Evolutionary conservation across 129 eudicot species (phyloP), one percentile per base, ranked within the genome.

Genomic region (Silybum marianum): DNA sequence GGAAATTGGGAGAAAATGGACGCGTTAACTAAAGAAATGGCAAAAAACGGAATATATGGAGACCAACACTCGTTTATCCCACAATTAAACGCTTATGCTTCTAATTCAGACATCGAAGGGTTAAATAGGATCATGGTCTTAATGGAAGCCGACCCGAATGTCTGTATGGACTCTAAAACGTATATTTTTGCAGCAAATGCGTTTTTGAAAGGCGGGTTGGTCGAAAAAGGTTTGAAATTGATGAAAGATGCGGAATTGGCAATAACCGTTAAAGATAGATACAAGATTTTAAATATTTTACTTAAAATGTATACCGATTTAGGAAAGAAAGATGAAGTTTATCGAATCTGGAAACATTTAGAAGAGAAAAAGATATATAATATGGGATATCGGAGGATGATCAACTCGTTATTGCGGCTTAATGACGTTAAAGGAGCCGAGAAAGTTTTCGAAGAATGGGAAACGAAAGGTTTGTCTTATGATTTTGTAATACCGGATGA

Each of bases 351-450:
- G 96, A 70, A 87, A 34, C 8, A 75, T 68, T 83, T 73, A 84
- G 81, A 81, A 79, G 25, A 86, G 22, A 51, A 25, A n/a, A 89
- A 60, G 73, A 46, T 86, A 68, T 26, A 68, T 34, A 93, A 87
- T 73, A 83, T 38, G 78, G 88, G 84, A 5, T 90, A 93, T 82
- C 65, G 84, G 36, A 70, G 34, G 68, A 87, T 89, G 96, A 78
- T 93, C 74, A 71, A 85, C 23, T 80, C 96, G 2, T 28, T 93
- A 12, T 14, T 86, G 83, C 88, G 83, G 76, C 77, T 86, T 30
- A 84, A 88, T 66, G 98, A 93, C 78, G 11, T 89, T 30, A 88
- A 90, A 85, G 91, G 90, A 18, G 85, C 86, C 8, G 91, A 90
- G 83, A 74, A 76, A 71, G 67, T 90, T 23, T 83, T 87, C 40